Conservation (phyloP, 2,329 filamentous ascomycete species). For the Ophiostoma quercus region DNA sequence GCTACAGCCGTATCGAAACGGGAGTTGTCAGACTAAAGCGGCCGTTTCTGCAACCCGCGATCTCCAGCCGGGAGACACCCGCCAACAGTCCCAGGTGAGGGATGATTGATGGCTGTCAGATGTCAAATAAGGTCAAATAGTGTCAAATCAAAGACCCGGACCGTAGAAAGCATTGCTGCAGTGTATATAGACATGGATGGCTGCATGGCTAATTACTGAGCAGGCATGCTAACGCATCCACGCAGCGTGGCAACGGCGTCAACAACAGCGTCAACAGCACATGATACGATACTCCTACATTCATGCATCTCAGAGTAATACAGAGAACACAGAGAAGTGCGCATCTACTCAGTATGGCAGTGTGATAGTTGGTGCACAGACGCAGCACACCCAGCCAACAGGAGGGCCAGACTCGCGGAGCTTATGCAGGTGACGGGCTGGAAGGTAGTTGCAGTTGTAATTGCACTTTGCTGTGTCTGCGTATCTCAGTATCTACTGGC, state of each 20-base stretch:
- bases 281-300: background rate
- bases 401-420: background rate
- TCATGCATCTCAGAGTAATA: background rate
- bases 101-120: background rate
- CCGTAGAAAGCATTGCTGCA: no score
- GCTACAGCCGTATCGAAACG: slow-evolving; percentile 18
- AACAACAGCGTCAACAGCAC: background rate
- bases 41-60: slow-evolving; percentile 27
- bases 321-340: background rate
- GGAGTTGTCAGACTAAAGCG: slow-evolving; percentile 25
- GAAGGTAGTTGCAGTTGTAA: slow-evolving; percentile 22
- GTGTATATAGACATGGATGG: background rate
- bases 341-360: background rate
- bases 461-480: background rate
- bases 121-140: background rate
- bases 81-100: background rate
- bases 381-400: slow-evolving; percentile 6
- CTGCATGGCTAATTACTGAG: no score
- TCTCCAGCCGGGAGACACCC: slow-evolving; percentile 17
- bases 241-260: background rate
- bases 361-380: background rate
- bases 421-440: slow-evolving; percentile 2
- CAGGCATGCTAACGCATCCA: no score
- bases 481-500: background rate
- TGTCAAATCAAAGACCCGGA: no score